These are phyloP conservation scores for Aeminium ludgeri DNA, from an alignment of 495 filamentous ascomycete species.

Conservation along the genomic window DNA sequence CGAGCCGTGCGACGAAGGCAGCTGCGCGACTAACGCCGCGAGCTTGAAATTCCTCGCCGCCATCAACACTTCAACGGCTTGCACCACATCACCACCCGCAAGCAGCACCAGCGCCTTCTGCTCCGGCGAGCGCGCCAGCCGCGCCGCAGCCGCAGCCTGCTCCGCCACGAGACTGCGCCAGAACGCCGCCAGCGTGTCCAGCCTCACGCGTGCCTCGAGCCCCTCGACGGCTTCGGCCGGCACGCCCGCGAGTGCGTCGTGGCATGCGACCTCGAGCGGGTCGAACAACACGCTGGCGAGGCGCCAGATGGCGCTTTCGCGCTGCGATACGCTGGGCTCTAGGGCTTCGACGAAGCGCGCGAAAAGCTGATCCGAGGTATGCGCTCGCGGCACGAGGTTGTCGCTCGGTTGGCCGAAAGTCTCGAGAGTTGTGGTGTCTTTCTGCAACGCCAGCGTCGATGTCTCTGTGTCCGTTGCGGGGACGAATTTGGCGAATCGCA, in stretches of 20 bases:
- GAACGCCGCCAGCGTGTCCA: slow-evolving; percentile 40
- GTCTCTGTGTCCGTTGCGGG: slow-evolving; percentile 25
- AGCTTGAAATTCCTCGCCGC: slow-evolving; percentile 59
- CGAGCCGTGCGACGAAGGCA: slow-evolving; percentile 38
- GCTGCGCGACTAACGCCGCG: slow-evolving; percentile 64
- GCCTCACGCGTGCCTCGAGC: slow-evolving; percentile 31
- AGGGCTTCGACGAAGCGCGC: background rate
- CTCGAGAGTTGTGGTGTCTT: slow-evolving; percentile 24
- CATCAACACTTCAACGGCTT: slow-evolving; percentile 64
- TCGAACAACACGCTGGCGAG: slow-evolving; percentile 81
- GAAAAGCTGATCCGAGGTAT: background rate
- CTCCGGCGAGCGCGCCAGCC: slow-evolving; percentile 37
- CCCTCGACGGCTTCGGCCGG: slow-evolving; percentile 31
- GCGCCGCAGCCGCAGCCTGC: slow-evolving; percentile 31
- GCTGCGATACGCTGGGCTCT: slow-evolving; percentile 15
- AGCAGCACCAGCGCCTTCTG: slow-evolving; percentile 72
- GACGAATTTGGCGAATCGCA: slow-evolving; percentile 36
- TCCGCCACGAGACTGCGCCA: slow-evolving; percentile 46
- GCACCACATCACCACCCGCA: slow-evolving; percentile 54
- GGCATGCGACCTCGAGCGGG: slow-evolving; percentile 35
- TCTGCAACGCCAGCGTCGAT: slow-evolving; percentile 28
- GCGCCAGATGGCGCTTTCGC: slow-evolving; percentile 40
- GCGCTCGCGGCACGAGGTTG: background rate
- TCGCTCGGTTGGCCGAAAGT: too few species aligned
- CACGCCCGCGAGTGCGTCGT: slow-evolving; percentile 21